Percentiles rank a stretch among this genome's conserved stretches.
These are phyloP conservation scores for Suillus brevipes DNA, from an alignment of 768 basidiomycete genomes.

Conservation along the genomic window DNA sequence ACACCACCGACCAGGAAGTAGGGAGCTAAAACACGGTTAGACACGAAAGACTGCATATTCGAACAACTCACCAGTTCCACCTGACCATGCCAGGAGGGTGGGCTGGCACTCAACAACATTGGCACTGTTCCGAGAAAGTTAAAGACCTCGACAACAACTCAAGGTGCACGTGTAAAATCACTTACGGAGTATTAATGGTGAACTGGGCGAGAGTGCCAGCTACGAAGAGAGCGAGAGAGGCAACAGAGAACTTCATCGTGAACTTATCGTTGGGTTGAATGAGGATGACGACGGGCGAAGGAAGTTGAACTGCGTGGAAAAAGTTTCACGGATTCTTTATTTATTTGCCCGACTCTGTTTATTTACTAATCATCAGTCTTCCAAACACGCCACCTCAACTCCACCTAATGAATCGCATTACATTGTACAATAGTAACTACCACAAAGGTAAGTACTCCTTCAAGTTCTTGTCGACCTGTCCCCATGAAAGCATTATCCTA, in stretches of 20 bases:
- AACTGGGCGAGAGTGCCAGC: conserved; percentile 49
- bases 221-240: conserved; percentile 43
- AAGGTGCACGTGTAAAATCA: conserved; percentile 13
- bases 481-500: background rate
- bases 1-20: conserved; percentile 59
- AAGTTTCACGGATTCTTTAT: conserved; percentile 14
- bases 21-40: conserved; percentile 44
- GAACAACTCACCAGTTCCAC: conserved; percentile 51
- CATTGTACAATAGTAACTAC: background rate
- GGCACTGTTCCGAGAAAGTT: conserved; percentile 33
- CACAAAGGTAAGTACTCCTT: background rate
- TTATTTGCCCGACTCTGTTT: conserved; percentile 33
- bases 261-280: conserved; percentile 15
- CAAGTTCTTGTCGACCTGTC: background rate
- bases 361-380: conserved; percentile 9
- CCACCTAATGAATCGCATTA: background rate
- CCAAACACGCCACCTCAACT: conserved; percentile 10
- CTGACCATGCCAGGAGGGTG: conserved; percentile 51
- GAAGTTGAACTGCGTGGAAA: conserved; percentile 29
- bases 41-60: background rate
- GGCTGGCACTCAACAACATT: conserved; percentile 60
- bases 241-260: conserved; percentile 49
- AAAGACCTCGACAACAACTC: conserved; percentile 5
- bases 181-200: conserved; percentile 73
- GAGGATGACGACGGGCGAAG: conserved; percentile 18